These are phyloP conservation scores for Talaromyces wortmannii DNA, from an alignment of 495 filamentous ascomycete species.

Conservation along the genomic window DNA sequence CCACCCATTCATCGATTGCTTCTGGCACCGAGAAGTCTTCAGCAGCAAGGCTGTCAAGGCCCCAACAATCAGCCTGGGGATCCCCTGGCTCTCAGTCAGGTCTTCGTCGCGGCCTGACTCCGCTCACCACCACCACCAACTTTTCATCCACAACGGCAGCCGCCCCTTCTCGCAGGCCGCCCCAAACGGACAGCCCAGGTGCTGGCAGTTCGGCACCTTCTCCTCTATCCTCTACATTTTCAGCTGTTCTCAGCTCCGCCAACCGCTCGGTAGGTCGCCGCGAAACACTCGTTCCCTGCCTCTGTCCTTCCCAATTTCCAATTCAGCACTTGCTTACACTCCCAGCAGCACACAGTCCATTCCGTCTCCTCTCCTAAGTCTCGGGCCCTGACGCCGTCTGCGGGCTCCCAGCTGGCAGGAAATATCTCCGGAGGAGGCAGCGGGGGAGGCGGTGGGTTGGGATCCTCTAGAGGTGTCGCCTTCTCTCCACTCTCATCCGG, in stretches of 20 bases:
- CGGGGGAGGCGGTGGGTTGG: conserved; percentile 50
- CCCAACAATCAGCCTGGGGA: conserved; percentile 58
- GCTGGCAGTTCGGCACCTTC: conserved; percentile 42
- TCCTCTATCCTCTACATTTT: conserved; percentile 45
- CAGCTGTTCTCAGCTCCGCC: conserved; percentile 47
- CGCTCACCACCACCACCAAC: conserved; percentile 49
- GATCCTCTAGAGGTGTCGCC: conserved; percentile 48
- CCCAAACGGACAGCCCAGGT: conserved; percentile 34
- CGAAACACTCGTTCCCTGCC: conserved; percentile 43
- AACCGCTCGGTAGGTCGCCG: conserved; percentile 34
- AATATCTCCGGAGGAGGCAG: conserved; percentile 49
- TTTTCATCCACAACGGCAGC: conserved; percentile 36
- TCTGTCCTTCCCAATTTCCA: conserved; percentile 45
- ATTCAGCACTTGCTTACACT: conserved; percentile 54
- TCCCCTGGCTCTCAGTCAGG: conserved; percentile 48
- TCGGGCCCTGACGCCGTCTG: conserved; percentile 54
- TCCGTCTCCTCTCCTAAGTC: conserved; percentile 54
- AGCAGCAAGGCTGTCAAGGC: conserved; percentile 45
- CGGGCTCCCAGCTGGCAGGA: conserved; percentile 52
- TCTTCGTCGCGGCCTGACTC: conserved; percentile 55
- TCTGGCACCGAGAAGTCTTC: conserved; percentile 50
- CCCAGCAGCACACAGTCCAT: conserved; percentile 38
- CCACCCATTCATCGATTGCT: conserved; percentile 56
- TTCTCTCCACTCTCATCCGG: conserved; percentile 59
- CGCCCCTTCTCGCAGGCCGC: conserved; percentile 34